Evolutionary conservation across 2,329 filamentous ascomycete genomes (phyloP), one percentile per base, ranked within the genome.

Genomic region (Talaromyces verruculosus): DNA sequence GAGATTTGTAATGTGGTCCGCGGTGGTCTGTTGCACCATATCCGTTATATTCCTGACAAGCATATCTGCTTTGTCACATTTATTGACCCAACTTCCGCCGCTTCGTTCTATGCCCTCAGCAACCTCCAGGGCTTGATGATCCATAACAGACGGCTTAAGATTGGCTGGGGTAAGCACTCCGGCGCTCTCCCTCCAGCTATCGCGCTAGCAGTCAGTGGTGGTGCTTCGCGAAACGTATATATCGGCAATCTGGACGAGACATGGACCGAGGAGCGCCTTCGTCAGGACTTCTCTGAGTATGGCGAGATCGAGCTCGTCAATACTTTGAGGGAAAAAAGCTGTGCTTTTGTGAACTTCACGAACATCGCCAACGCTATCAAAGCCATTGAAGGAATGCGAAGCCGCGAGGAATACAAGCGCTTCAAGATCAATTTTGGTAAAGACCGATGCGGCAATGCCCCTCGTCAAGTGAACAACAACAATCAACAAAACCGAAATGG

Each of bases 381-480:
- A 84, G 95, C 95, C 0, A 99, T 99, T 70, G 95, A 99, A 80
- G 95, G 93, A 25, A 89, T 99, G 70, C 89, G 95, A 66, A 91
- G 93, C 75, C 93, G 93, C 76, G 95, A 98, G 51, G 95, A 99
- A 75, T 99, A 99, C 85, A 92, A 89, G 80, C 89, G 95, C 73
- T 99, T 99, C 88, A 99, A 99, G 86, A 94, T 99, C 78, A 99
- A 99, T 83, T 99, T 99, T 77, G 95, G 95, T 80, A 99, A 99
- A 83, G 95, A 99, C 77, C 89, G 95, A 65, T 99, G 95, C 74
- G 95, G 95, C 71, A 99, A 99, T 81, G 91, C 95, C 62, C 95
- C 95, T 53, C 89, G 95, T 67, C 95, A 98, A 81, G 86, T 91
- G 70, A 87, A 89, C 77, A 83, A 84, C 70, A 83, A 85, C 63